Conservation (phyloP, 1,284 basidiomycete species). For the Ceratobasidium sp. region DNA sequence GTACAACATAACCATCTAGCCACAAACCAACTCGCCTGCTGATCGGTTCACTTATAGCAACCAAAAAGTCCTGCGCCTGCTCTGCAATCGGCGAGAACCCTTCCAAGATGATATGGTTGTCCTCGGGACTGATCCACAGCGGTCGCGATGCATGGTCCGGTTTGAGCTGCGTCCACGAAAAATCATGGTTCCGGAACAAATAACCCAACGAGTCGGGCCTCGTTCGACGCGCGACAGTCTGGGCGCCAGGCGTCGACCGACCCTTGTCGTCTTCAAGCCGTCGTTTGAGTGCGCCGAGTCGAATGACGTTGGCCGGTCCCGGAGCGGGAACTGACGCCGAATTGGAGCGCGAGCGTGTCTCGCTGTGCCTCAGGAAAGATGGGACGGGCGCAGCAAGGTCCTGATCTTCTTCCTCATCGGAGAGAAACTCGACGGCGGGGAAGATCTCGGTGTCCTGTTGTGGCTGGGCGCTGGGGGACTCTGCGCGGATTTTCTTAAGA, state of each 20-base stretch:
- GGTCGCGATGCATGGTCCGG: conserved; percentile 90
- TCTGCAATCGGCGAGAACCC: conserved; percentile 97
- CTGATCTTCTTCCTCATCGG: conserved; percentile 42
- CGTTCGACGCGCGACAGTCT: conserved; percentile 15
- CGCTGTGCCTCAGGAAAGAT: conserved; percentile 24
- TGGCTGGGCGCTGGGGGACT: conserved; percentile 35
- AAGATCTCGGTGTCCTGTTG: conserved; percentile 41
- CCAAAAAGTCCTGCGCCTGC: conserved; percentile 98
- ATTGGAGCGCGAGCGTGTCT: conserved; percentile 35
- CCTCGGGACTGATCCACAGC: conserved; percentile 94
- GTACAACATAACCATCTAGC: conserved; percentile 9
- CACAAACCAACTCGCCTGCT: conserved; percentile 79
- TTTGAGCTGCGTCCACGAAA: conserved; percentile 87
- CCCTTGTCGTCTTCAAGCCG: conserved; percentile 36
- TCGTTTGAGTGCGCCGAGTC: conserved; percentile 26
- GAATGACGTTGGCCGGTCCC: conserved; percentile 22
- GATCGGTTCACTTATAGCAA: conserved; percentile 98
- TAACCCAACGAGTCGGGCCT: conserved; percentile 53
- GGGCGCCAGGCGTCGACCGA: neutral
- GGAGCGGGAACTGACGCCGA: conserved; percentile 21
- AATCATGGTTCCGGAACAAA: conserved; percentile 85
- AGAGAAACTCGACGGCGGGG: conserved; percentile 45
- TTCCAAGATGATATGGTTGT: conserved; percentile 95
- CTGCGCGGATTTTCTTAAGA: conserved; percentile 38
- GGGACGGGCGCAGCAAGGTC: conserved; percentile 32